Evolutionary conservation across 2,329 filamentous ascomycete species (phyloP).

Genomic region (Metarhizium robertsii): DNA sequence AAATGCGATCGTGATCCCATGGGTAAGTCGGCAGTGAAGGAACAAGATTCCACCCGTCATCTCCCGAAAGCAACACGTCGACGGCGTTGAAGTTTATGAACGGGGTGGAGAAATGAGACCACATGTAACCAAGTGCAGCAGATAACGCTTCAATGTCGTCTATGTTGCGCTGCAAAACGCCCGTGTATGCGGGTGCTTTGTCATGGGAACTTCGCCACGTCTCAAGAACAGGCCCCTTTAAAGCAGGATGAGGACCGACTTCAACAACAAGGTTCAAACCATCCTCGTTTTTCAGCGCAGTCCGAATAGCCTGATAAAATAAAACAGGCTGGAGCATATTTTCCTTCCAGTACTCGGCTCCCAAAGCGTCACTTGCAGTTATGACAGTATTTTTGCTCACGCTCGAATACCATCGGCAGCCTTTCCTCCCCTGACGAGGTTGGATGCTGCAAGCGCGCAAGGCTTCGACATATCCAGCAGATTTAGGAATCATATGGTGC

Average conservation of each 20-base stretch:
- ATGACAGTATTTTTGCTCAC: too few relatives aligned
- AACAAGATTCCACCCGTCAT: neutral
- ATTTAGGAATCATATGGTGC: too few relatives aligned
- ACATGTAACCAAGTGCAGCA: neutral
- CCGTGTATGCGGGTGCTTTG: neutral
- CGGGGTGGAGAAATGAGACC: neutral
- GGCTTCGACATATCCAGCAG: too few relatives aligned
- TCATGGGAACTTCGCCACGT: constrained; percentile 6
- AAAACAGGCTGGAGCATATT: too few relatives aligned
- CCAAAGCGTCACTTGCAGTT: too few relatives aligned
- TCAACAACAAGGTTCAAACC: constrained; percentile 15
- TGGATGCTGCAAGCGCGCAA: too few relatives aligned
- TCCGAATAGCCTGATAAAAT: neutral
- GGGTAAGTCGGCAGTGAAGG: neutral
- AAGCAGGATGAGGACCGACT: constrained; percentile 28
- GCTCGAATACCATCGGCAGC: too few relatives aligned
- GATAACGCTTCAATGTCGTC: neutral
- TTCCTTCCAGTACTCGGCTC: too few relatives aligned
- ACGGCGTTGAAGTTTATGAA: too few relatives aligned
- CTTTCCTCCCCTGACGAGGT: too few relatives aligned
- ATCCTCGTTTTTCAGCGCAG: neutral
- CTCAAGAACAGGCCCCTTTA: constrained; percentile 29
- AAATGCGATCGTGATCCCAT: neutral
- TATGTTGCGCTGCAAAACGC: neutral
- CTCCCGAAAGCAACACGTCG: neutral